Evolutionary conservation across 2,329 filamentous ascomycete species (phyloP).

Genomic region (Geosmithia putterillii): DNA sequence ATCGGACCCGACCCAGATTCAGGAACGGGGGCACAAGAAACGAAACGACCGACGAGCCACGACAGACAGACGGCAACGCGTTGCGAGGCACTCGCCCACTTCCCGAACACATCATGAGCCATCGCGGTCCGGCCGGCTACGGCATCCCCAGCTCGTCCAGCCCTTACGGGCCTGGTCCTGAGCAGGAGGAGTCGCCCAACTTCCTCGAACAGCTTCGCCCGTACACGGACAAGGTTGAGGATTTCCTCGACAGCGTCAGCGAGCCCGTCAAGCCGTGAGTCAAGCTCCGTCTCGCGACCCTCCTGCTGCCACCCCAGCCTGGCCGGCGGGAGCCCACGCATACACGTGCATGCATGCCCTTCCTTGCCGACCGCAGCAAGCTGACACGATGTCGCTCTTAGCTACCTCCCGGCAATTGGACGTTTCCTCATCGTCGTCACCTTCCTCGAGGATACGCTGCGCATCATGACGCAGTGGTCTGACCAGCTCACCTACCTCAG

Average conservation of each 20-base stretch:
- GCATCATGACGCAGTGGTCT: slow-evolving; percentile 94
- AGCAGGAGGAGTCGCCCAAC: slow-evolving; percentile 50
- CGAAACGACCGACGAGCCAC: no score
- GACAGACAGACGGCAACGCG: neutral
- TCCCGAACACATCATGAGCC: slow-evolving; percentile 17
- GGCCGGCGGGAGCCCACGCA: neutral
- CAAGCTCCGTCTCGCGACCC: neutral
- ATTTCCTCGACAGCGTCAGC: slow-evolving; percentile 73
- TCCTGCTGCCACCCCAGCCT: neutral
- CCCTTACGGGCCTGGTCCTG: slow-evolving; percentile 51
- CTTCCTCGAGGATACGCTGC: slow-evolving; percentile 90
- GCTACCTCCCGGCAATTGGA: slow-evolving; percentile 88
- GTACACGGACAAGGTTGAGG: slow-evolving; percentile 98
- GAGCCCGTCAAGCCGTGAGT: slow-evolving; percentile 87
- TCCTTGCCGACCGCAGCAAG: neutral
- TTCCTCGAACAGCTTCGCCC: slow-evolving; percentile 74
- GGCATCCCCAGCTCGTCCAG: slow-evolving; percentile 61
- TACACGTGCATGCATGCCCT: neutral
- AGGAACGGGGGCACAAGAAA: no score
- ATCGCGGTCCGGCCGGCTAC: slow-evolving; percentile 63
- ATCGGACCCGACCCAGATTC: no score
- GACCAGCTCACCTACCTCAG: slow-evolving; percentile 90
- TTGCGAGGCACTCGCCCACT: neutral
- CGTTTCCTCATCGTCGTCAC: slow-evolving; percentile 97
- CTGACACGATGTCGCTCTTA: slow-evolving; percentile 21